Evolutionary conservation across 2,329 filamentous ascomycete species (phyloP).

Genomic region (Tolypocladium ophioglossoides): DNA sequence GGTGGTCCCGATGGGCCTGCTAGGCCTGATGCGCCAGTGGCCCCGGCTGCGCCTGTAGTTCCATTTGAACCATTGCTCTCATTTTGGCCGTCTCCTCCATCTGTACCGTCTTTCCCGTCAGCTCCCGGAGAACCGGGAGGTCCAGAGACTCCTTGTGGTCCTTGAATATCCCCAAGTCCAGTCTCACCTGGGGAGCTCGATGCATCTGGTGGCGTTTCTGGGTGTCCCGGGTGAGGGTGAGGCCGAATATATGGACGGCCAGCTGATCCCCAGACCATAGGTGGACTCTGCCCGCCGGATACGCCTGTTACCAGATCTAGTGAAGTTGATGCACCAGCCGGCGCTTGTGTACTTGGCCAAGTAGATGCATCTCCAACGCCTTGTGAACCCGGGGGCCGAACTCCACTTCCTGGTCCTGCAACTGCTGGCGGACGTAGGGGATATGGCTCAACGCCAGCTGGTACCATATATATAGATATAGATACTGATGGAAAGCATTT

Average conservation of each 20-base stretch:
- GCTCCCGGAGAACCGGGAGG: no score
- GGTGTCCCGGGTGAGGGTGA: background rate
- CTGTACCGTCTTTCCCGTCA: no score
- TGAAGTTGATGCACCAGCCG: background rate
- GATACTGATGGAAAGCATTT: background rate
- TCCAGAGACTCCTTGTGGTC: no score
- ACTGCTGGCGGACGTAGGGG: background rate
- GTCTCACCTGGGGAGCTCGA: no score
- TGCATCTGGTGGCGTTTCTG: no score
- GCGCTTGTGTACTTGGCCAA: background rate
- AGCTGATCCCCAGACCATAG: no score
- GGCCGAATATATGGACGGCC: background rate
- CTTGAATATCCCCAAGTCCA: no score
- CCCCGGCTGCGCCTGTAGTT: background rate
- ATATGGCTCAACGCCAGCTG: background rate
- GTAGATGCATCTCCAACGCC: background rate
- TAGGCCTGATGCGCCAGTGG: no score
- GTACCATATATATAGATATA: background rate
- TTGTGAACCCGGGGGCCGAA: no score
- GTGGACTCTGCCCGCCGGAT: background rate
- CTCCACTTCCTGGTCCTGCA: background rate
- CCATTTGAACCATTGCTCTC: background rate
- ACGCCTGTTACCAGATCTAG: background rate
- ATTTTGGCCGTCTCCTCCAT: background rate
- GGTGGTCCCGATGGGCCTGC: no score